Base-by-base conservation (phyloP, 2,329 filamentous ascomycete genomes). In the Xylariomycetidae sp. region DNA sequence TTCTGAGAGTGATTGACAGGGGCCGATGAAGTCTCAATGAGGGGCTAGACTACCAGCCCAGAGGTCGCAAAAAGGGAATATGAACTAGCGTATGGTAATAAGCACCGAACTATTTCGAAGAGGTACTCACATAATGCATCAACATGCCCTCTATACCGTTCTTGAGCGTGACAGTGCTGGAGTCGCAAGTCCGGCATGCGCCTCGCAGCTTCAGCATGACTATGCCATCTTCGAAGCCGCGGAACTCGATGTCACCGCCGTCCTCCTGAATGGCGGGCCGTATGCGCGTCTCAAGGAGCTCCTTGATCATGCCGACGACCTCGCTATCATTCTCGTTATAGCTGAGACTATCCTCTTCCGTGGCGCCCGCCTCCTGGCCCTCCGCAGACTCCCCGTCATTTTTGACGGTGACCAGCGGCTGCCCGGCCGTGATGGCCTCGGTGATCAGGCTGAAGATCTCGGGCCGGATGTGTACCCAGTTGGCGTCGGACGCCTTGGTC, bases 81-180 rank as follows among this genome's bases (percentile, higher is more conserved):
- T n/a, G n/a, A n/a, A n/a, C n/a, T n/a, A n/a, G n/a, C n/a, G n/a
- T n/a, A n/a, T n/a, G n/a, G n/a, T n/a, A n/a, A n/a, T n/a, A n/a
- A n/a, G n/a, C n/a, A n/a, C n/a, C n/a, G n/a, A n/a, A n/a, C n/a
- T n/a, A n/a, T n/a, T n/a, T n/a, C n/a, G n/a, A n/a, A n/a, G n/a
- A n/a, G n/a, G n/a, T 34, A 77, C 82, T 74, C 61, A 88, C 84
- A 60, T 92, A 92, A 60, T 90, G 86, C 86, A 95, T 95, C 58
- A 96, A 61, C 92, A 98, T 96, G 46, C 85, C 86, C 71, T 98
- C 92, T 48, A 98, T 98, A 6, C 92, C 92, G 58, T 93, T 96
- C 71, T 94, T 95, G 47, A 98, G 63, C 19, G 92, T 98, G 22
- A 95, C 89, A 0, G 92, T 96, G 58, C 89, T 95, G 28, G 86